Evolutionary conservation across 768 basidiomycete species (phyloP), one percentile per base, ranked within the genome.

Genomic region (Tephrocybe sp.): DNA sequence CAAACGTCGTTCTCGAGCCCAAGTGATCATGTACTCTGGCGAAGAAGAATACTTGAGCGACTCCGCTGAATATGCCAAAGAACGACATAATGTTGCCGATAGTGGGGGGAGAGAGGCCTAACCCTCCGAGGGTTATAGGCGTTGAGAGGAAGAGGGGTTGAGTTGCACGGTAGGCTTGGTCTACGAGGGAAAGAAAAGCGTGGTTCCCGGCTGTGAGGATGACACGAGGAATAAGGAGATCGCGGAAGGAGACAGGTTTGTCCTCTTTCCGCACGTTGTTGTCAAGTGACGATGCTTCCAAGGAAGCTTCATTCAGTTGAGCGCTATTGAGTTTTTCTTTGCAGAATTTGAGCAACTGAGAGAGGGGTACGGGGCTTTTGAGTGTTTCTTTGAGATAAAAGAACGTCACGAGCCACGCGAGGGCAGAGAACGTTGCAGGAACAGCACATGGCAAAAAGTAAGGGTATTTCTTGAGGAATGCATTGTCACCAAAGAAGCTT

Each of bases 111-210:
- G 75, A 60, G 9, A 87, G 67, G 9, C 81, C 84, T 12, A 87
- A 74, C 0, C 86, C 86, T 17, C 88, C 86, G 3, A 80, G 68
- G 10, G 67, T 67, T 37, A 80, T 64, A 0, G 88, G 85, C 0
- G 84, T 88, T 9, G 85, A 77, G 52, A 78, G 74, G 65, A 86
- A 86, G 20, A 88, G 66, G 0, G 88, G 87, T 17, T 81, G 78
- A 10, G 88, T 62, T 7, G 81, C 77, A 39, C 77, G 76, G 55
- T 78, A 74, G 1, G 80, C 64, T 33, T 86, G 81, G 50, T 88
- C 84, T 12, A 81, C 51, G 3, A 85, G 61, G 6, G 84, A 73
- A 14, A 85, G 71, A 25, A 73, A 58, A 0, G 72, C 78, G 60
- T 84, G 87, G 59, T 85, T 85, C 14, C 68, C 65, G 10, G 76